Percentiles rank a stretch among this genome's conserved stretches.
These are phyloP conservation scores for Dactylellina leptospora DNA, from an alignment of 2,329 filamentous ascomycete genomes.

Conservation along the genomic window DNA sequence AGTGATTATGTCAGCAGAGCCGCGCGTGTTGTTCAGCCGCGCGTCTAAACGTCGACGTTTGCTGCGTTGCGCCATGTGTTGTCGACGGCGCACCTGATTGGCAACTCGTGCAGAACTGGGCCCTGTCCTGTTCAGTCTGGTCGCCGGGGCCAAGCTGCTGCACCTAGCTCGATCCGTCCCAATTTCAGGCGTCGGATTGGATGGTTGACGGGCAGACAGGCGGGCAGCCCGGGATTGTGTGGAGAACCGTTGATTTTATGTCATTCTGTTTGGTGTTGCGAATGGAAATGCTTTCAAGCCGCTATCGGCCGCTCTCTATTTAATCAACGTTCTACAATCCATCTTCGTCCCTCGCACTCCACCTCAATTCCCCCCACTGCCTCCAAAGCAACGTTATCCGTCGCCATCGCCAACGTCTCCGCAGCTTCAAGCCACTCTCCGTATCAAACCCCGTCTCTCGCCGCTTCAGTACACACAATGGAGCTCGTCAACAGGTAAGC, in stretches of 20 bases:
- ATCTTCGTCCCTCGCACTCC: neutral
- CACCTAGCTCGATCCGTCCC: neutral
- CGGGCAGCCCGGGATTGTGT: conserved; percentile 1
- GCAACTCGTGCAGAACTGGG: conserved; percentile 1
- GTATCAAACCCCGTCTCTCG: too few relatives aligned
- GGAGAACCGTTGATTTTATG: neutral
- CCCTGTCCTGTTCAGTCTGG: neutral
- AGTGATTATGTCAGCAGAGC: conserved; percentile 22
- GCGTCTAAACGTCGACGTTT: neutral
- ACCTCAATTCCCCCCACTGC: neutral
- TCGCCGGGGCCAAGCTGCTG: conserved; percentile 19
- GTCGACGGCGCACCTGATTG: conserved; percentile 18
- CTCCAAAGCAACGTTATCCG: neutral
- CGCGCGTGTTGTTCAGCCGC: neutral
- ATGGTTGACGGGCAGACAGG: neutral
- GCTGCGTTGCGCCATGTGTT: conserved; percentile 26
- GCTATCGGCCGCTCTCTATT: conserved; percentile 24
- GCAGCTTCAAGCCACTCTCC: too few relatives aligned
- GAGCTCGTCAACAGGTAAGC: conserved; percentile 41
- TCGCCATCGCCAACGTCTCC: neutral
- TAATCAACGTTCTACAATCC: neutral
- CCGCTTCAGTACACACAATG: conserved; percentile 18
- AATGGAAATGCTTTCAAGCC: conserved; percentile 25
- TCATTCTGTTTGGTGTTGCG: conserved; percentile 27
- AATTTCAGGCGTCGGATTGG: conserved; percentile 3